These are phyloP conservation scores for Candida albicans DNA, from an alignment of 1,139 yeast genomes.

Conservation along the genomic window DNA sequence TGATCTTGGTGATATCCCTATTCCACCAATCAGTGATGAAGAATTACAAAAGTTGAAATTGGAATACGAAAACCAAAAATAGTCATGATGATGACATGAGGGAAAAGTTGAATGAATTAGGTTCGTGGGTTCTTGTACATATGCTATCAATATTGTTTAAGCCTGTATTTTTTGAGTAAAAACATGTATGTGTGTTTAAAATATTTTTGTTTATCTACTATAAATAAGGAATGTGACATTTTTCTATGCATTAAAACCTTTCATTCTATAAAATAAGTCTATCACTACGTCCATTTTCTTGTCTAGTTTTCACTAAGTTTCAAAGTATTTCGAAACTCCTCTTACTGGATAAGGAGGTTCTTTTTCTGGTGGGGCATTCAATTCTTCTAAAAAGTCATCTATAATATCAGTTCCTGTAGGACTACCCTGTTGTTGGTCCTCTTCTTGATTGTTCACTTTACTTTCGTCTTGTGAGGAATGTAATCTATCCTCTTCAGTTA, in stretches of 20 bases:
- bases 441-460: not conserved
- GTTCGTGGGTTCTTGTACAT: too few species aligned
- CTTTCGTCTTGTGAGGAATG: not conserved
- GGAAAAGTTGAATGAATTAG: not conserved
- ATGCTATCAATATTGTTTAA: too few species aligned
- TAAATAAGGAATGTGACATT: too few species aligned
- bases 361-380: not conserved
- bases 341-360: slow-evolving; percentile 28
- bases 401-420: not conserved
- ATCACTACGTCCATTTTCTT: not conserved
- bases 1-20: slow-evolving; percentile 86
- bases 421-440: not conserved
- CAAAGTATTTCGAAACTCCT: slow-evolving; percentile 22
- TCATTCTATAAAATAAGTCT: not conserved
- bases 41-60: slow-evolving; percentile 70
- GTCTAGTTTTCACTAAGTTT: not conserved
- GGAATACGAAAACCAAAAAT: slow-evolving; percentile 58
- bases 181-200: too few species aligned
- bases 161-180: too few species aligned
- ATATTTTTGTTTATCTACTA: too few species aligned
- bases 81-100: not conserved
- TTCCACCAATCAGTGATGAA: slow-evolving; percentile 83
- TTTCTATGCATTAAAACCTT: not conserved
- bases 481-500: slow-evolving; percentile 4
- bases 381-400: slow-evolving; percentile 3